These are phyloP conservation scores for Penicillium sp. DNA, from an alignment of 2,329 filamentous ascomycete genomes.

Conservation along the genomic window DNA sequence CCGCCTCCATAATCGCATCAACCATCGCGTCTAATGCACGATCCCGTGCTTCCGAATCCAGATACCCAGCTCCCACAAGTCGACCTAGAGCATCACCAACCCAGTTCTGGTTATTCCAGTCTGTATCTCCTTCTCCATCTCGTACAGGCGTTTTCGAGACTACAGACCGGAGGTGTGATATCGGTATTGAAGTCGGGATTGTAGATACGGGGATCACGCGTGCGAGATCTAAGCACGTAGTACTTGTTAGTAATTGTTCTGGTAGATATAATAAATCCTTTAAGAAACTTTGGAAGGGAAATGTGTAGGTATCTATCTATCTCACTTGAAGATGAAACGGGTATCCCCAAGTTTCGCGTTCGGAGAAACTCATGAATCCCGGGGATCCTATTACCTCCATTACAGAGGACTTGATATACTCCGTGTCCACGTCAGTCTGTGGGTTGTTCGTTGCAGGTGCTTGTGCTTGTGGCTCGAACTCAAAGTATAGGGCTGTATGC, in stretches of 20 bases:
- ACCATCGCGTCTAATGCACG: slow-evolving; percentile 21
- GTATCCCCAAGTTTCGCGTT: slow-evolving; percentile 13
- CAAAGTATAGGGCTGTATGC: slow-evolving; percentile 19
- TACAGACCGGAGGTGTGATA: not conserved
- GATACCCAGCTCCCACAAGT: slow-evolving; percentile 12
- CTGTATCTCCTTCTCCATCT: not conserved
- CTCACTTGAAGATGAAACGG: slow-evolving; percentile 8
- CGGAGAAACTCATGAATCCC: slow-evolving; percentile 15
- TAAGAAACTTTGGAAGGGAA: too few relatives aligned
- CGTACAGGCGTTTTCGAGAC: slow-evolving; percentile 8
- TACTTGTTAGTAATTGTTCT: not conserved
- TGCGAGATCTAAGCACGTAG: not conserved
- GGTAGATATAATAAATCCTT: too few relatives aligned
- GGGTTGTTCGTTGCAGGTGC: not conserved
- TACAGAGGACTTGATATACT: slow-evolving; percentile 10
- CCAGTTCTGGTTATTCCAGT: slow-evolving; percentile 26
- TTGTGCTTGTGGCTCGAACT: slow-evolving; percentile 4
- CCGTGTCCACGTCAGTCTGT: not conserved
- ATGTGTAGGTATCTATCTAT: not conserved
- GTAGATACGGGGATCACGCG: slow-evolving; percentile 5
- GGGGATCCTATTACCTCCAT: slow-evolving; percentile 18
- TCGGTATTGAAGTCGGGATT: not conserved
- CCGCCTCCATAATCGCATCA: slow-evolving; percentile 18
- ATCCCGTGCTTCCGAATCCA: slow-evolving; percentile 6
- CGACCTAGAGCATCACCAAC: slow-evolving; percentile 16